Evolutionary conservation across 176 grass and related monocot genomes (phyloP), one percentile per base, ranked within the genome.

Genomic region (Musa schizocarpa): DNA sequence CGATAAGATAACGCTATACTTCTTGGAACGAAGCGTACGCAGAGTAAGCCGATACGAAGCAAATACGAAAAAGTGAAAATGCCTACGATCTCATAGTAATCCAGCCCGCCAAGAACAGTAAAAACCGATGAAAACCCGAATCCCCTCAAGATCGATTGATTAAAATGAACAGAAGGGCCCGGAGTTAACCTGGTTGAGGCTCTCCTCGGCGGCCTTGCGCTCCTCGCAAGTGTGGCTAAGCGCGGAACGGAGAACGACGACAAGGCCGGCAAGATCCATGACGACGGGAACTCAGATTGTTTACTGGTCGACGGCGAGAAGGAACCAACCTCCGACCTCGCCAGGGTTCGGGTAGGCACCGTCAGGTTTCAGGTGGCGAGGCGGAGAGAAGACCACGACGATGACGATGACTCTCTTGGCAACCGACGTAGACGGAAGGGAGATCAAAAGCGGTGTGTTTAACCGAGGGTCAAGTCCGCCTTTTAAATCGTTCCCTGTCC

Each of bases 221-320:
- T 78, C 76, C 51, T 78, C 76, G 2, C 64, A 52, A 16, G 12
- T 21, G 14, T 65, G 76, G 52, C 76, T 78, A 11, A 78, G 76
- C 64, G 76, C 76, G 24, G 64, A 65, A 9, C 76, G 76, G 52
- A 78, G 76, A 16, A 78, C 76, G 14, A 69, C 52, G 5, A 63
- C 51, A 50, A 78, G 76, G 63, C 76, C 65, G 5, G 24, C 50
- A 50, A 69, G 76, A 55, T 78, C 76, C 76, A 78, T 78, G 76
- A 2, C 9, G 16, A n/a, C 34, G 22, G 50, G 59, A 17, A 20
- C 21, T 19, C 17, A 43, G 9, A 50, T n/a, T n/a, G 34, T 43
- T 70, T 70, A 50, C 50, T 17, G 9, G 43, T 67, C 68, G 43
- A 17, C 43, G 34, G 7, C 24, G 68, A 69, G 2, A 3, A 14